phyloP scores from a whole-genome alignment of 176 grass and related monocot genomes.

The Musa itinerans region DNA sequence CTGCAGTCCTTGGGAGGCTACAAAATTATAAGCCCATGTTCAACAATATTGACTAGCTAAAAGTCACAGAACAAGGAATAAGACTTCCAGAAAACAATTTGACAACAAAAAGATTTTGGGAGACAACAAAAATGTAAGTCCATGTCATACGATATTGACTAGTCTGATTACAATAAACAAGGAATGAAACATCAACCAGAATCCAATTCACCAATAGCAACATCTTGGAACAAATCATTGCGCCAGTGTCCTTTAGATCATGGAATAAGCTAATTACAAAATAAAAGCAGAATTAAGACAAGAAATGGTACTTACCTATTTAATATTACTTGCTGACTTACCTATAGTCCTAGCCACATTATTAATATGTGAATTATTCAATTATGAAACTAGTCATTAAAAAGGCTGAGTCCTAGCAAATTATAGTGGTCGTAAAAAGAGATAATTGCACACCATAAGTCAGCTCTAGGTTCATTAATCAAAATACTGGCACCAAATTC shows the following conservation, averaged over 20 bases:
- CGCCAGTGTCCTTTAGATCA: not conserved
- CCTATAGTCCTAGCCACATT: not conserved
- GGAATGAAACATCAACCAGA: not conserved
- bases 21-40: not conserved
- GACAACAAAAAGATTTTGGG: not conserved
- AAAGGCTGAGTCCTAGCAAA: not conserved
- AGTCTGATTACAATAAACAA: not conserved
- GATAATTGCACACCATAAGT: no score
- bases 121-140: not conserved
- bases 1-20: not conserved
- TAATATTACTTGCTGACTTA: not conserved
- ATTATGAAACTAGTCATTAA: not conserved
- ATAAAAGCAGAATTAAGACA: not conserved
- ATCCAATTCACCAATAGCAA: not conserved
- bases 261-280: not conserved
- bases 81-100: not conserved
- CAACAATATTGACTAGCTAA: not conserved
- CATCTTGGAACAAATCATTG: not conserved
- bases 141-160: not conserved
- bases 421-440: not conserved
- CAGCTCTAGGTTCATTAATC: not conserved
- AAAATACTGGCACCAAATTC: not conserved
- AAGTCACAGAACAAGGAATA: not conserved
- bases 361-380: not conserved
- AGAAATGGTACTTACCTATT: not conserved